Evolutionary conservation across 176 grass and related monocot genomes (phyloP).

Genomic region (Tuctoria greenei): DNA sequence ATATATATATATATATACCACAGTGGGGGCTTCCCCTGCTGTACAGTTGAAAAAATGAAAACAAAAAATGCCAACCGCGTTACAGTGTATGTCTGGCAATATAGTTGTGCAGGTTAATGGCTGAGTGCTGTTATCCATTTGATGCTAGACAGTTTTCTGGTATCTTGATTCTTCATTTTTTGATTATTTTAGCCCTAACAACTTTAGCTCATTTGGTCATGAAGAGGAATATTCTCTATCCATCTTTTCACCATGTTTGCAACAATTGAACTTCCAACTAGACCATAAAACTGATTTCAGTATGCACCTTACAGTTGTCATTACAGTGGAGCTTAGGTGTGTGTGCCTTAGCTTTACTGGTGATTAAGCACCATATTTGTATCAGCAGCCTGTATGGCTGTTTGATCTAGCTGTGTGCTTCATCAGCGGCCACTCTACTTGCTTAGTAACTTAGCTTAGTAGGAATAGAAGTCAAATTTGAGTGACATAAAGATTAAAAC

Average conservation of each 20-base stretch:
- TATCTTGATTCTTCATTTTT: neutral
- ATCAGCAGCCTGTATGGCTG: too few relatives aligned
- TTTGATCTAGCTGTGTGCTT: too few relatives aligned
- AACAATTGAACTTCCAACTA: neutral
- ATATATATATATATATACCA: too few relatives aligned
- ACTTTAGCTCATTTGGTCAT: constrained; percentile 5
- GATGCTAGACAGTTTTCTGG: neutral
- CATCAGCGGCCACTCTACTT: too few relatives aligned
- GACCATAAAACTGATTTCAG: neutral
- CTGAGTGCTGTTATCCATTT: neutral
- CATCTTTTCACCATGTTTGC: constrained; percentile 15
- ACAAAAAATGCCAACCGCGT: too few relatives aligned
- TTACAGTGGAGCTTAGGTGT: neutral
- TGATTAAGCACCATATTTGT: too few relatives aligned
- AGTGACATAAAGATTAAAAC: too few relatives aligned
- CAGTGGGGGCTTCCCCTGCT: too few relatives aligned
- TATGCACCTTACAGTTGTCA: neutral
- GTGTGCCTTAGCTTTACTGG: too few relatives aligned
- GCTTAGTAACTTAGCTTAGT: too few relatives aligned
- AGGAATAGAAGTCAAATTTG: too few relatives aligned
- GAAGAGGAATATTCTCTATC: neutral
- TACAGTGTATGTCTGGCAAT: constrained; percentile 13
- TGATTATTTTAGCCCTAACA: neutral
- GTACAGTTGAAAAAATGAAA: too few relatives aligned
- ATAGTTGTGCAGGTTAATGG: neutral